Conservation (phyloP, 495 filamentous ascomycete species). For the Tuber magnatum region DNA sequence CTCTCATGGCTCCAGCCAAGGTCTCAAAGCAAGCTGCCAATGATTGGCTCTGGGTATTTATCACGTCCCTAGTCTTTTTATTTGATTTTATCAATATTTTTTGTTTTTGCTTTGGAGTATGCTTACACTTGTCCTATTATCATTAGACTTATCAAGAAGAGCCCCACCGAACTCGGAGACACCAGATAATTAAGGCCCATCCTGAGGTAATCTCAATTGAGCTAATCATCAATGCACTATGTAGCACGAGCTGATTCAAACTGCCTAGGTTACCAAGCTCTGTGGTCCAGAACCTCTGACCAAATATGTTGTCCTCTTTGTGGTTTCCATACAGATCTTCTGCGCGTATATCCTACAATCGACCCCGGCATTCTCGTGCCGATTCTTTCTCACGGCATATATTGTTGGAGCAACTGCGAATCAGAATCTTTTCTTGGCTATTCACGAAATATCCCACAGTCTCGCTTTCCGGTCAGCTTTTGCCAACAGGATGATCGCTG, state of each 20-base stretch:
- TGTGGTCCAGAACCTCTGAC: conserved; percentile 95
- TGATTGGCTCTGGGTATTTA: conserved; percentile 40
- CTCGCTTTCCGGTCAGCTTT: conserved; percentile 82
- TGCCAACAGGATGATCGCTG: conserved; percentile 76
- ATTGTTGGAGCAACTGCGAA: conserved; percentile 91
- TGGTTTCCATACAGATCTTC: conserved; percentile 72
- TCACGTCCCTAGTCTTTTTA: background rate
- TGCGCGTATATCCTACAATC: conserved; percentile 74
- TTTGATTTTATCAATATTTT: too few relatives aligned
- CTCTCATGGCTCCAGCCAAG: conserved; percentile 8
- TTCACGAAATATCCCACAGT: conserved; percentile 98
- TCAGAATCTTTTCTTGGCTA: conserved; percentile 97
- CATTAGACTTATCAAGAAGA: conserved; percentile 98
- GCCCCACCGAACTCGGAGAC: conserved; percentile 80
- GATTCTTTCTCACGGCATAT: conserved; percentile 80
- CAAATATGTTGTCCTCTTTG: conserved; percentile 80
- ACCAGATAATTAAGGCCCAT: conserved; percentile 96
- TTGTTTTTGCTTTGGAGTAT: background rate
- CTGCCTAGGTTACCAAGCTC: conserved; percentile 78
- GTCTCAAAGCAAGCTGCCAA: conserved; percentile 8
- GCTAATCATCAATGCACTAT: background rate
- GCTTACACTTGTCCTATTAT: background rate
- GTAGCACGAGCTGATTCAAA: conserved; percentile 2
- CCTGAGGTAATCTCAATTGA: conserved; percentile 62
- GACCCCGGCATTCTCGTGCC: conserved; percentile 71